These are phyloP conservation scores for Rhytidhysteron rufulum DNA, from an alignment of 2,329 filamentous ascomycete species.

Conservation along the genomic window DNA sequence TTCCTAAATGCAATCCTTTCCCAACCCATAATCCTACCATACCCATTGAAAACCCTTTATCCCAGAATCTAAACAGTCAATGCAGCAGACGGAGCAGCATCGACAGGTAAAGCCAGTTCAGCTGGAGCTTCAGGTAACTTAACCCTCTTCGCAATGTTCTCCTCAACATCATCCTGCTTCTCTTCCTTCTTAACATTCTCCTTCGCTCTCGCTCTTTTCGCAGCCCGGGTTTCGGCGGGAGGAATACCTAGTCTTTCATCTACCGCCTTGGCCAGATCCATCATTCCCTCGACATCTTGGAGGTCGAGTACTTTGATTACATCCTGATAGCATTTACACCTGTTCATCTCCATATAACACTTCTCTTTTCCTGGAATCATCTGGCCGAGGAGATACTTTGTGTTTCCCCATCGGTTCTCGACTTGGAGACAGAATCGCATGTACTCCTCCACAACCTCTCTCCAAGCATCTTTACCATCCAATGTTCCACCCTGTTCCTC, in stretches of 20 bases:
- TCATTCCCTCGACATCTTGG: conserved; percentile 60
- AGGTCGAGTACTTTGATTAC: conserved; percentile 64
- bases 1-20: neutral
- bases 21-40: too few species aligned
- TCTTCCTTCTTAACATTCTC: conserved; percentile 13
- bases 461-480: conserved; percentile 61
- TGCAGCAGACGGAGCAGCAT: neutral
- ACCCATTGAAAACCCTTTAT: too few species aligned
- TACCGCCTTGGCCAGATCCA: conserved; percentile 60
- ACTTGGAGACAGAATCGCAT: conserved; percentile 68
- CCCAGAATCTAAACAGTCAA: neutral
- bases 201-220: conserved; percentile 41
- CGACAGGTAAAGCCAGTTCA: neutral
- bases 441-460: conserved; percentile 73
- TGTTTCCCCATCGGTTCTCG: conserved; percentile 87
- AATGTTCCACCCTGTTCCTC: conserved; percentile 61
- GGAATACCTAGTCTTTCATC: conserved; percentile 63
- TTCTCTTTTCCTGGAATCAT: conserved; percentile 77
- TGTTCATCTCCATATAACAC: conserved; percentile 58
- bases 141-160: neutral
- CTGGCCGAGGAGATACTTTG: conserved; percentile 83
- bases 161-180: conserved; percentile 4
- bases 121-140: too few species aligned
- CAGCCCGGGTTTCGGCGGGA: conserved; percentile 45
- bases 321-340: conserved; percentile 67